Evolutionary conservation across 2,329 filamentous ascomycete species (phyloP).

Genomic region (Aspergillus clavatus): DNA sequence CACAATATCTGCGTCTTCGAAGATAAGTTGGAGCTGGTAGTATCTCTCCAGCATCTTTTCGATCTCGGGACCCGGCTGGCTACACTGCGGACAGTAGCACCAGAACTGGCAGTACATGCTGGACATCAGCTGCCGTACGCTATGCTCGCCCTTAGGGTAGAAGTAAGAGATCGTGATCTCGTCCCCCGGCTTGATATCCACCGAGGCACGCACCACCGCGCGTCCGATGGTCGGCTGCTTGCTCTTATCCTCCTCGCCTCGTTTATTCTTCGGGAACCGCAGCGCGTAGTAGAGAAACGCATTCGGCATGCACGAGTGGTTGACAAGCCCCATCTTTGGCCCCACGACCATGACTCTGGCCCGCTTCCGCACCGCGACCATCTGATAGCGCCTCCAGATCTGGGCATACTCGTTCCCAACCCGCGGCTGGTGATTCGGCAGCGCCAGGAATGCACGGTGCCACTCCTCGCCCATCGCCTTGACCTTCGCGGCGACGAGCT

Average conservation of each 20-base stretch:
- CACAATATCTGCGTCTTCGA: constrained; percentile 4
- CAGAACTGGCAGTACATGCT: constrained; percentile 16
- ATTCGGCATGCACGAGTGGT: constrained; percentile 26
- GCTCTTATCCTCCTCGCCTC: not conserved
- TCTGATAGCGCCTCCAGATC: constrained; percentile 10
- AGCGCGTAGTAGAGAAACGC: constrained; percentile 10
- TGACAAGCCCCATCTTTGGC: constrained; percentile 15
- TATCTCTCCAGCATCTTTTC: constrained; percentile 13
- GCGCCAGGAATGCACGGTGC: constrained; percentile 3
- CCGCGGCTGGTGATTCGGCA: constrained; percentile 1
- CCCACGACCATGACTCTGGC: constrained; percentile 6
- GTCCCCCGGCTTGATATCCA: constrained; percentile 17
- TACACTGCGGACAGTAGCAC: constrained; percentile 23
- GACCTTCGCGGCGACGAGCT: constrained; percentile 7
- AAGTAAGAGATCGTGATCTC: constrained; percentile 25
- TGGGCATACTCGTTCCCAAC: not conserved
- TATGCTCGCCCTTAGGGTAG: constrained; percentile 1
- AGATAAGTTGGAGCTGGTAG: constrained; percentile 4
- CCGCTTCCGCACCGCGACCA: not conserved
- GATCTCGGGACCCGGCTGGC: constrained; percentile 1
- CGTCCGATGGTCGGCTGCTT: not conserved
- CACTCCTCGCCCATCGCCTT: constrained; percentile 10
- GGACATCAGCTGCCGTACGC: constrained; percentile 10
- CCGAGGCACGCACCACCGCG: constrained; percentile 13
- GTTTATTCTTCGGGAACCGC: constrained; percentile 1